Evolutionary conservation across 768 basidiomycete species (phyloP).

Genomic region (Lactarius trivialis): DNA sequence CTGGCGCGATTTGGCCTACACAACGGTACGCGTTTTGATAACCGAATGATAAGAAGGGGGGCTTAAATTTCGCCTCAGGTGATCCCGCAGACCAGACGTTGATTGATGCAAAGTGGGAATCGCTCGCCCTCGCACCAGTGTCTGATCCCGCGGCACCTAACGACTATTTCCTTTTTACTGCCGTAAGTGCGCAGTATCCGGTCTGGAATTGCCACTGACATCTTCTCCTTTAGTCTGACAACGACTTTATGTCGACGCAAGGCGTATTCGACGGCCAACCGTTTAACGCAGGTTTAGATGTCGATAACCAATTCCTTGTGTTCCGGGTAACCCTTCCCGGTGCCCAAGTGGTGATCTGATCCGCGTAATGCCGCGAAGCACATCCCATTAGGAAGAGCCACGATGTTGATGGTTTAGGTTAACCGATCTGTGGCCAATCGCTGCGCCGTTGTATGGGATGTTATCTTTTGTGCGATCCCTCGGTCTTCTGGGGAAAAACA

Average conservation of each 20-base stretch:
- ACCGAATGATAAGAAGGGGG: background rate
- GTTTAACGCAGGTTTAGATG: conserved; percentile 48
- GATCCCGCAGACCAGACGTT: conserved; percentile 44
- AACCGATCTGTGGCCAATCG: background rate
- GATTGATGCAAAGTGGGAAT: conserved; percentile 66
- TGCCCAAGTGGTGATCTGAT: conserved; percentile 9
- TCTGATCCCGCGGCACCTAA: conserved; percentile 46
- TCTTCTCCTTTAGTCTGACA: conserved; percentile 40
- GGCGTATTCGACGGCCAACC: conserved; percentile 46
- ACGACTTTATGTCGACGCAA: conserved; percentile 53
- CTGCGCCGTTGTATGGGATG: background rate
- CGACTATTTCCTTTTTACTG: conserved; percentile 64
- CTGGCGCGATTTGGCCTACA: conserved; percentile 58
- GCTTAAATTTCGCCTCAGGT: conserved; percentile 29
- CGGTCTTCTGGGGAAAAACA: background rate
- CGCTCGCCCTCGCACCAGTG: conserved; percentile 50
- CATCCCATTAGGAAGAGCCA: background rate
- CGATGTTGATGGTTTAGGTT: background rate
- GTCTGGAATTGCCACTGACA: background rate
- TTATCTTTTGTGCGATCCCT: background rate
- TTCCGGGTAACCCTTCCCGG: conserved; percentile 53
- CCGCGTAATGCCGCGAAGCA: background rate
- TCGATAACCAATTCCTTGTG: conserved; percentile 59
- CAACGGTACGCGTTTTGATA: conserved; percentile 38
- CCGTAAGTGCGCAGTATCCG: conserved; percentile 29